Base-by-base conservation (phyloP, 805 yeast genomes). In the Ogataea saltuana region DNA sequence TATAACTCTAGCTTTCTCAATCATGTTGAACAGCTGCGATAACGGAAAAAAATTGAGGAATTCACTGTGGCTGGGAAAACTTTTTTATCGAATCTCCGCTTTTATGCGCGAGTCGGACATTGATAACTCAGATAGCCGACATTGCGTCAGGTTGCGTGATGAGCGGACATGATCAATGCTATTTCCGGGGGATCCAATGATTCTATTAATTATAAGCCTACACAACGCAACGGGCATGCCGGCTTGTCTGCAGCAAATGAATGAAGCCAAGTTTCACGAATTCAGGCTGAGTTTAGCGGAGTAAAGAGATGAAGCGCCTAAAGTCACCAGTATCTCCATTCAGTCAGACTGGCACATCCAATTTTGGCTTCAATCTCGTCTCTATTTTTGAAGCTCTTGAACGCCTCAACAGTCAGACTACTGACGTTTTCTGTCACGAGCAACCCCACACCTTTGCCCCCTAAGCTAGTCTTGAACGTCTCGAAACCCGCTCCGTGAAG, bases 381-480 rank as follows among this genome's bases (percentile, higher is more conserved):
- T 45, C 85, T 65, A 37, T 64, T 58, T 28, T 62, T 53, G 26
- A 72, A 67, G 3, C 46, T 56, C 16, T 64, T 49, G 48, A 83
- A 76, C 4, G 47, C 51, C 11, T 70, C 70, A 35, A 72, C 56
- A 1, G 58, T 55, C 33, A 61, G 42, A 6, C 25, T 30, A 11
- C 35, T 42, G 4, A 44, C 48, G 12, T 45, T 41, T 2, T 50
- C 43, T 6, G 55, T 21, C 2, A 49, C 47, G 32, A 76, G 55
- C 28, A 71, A 65, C 1, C 91, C 96, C 18, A 80, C 95, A 45
- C 99, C 99, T 49, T 78, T 80, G 3, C 97, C 98, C 29, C 98
- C 99, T 26, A 91, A 72, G 3, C 79, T 73, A 1, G 97, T 86
- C 57, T 81, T 83, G 58, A 80, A 89, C 9, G 88, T 80, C 58